Evolutionary conservation across 305 asterid genomes (phyloP), one percentile per base, ranked within the genome.

Genomic region (Ajuga reptans): DNA sequence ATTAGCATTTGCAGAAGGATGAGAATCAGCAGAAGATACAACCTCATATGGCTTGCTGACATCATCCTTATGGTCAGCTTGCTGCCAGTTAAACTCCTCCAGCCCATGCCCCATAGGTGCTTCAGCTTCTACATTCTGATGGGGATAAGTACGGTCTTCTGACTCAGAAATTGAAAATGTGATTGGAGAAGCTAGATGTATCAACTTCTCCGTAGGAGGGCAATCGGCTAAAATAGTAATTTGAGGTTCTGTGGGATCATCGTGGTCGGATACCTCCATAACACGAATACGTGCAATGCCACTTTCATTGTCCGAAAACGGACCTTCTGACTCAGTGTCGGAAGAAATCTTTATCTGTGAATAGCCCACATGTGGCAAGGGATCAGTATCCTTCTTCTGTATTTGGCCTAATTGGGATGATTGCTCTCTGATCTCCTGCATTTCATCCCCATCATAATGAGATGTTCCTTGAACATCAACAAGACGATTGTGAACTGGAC

Each of bases 401-500:
- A 33, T 45, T 36, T 53, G 76, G 36, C 74, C 69, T 17, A 60
- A 9, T 6, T 45, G 49, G 16, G 76, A 56, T 33, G 77, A 54
- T 46, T 62, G 78, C 21, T 76, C 71, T 10, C 15, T 46, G 9
- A 69, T 70, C 73, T 64, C 83, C 46, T 55, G 78, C 50, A 37
- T 64, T 56, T 71, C 77, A 77, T 81, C 75, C 65, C 60, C 69
- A 63, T 62, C 73, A 55, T 45, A 72, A 46, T 89, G 88, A 53
- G 92, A 86, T 21, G 79, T 78, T 47, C 73, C 79, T 56, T 73
- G 95, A 72, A 78, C 84, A 81, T 90, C 87, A 56, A 78, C 87
- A 29, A 84, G 87, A 65, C 74, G 85, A 55, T 73, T 33, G 54
- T 85, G 94, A 68, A 62, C 76, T 68, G 65, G 83, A 74, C 87